phyloP scores from a whole-genome alignment of 2,329 filamentous ascomycete genomes.

The Monilinia fructigena region DNA sequence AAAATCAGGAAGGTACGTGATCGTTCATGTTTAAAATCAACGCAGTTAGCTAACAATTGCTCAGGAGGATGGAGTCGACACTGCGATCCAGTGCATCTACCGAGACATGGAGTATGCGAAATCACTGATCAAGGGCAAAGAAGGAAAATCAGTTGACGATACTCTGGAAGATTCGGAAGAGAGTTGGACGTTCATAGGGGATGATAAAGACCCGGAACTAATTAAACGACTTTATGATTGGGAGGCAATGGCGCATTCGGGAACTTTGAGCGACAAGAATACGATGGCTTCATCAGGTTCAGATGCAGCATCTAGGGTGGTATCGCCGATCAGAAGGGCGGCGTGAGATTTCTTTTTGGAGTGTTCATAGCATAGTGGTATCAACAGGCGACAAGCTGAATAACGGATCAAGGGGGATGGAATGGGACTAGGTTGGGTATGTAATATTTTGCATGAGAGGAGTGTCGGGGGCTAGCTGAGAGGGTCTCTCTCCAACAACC shows the following conservation, averaged over 20 bases:
- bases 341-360: constrained; percentile 6
- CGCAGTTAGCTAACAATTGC: constrained; percentile 37
- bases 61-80: constrained; percentile 86
- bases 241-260: constrained; percentile 37
- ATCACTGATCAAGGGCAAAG: constrained; percentile 70
- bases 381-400: background rate
- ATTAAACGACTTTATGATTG: constrained; percentile 38
- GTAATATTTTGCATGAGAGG: background rate
- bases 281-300: constrained; percentile 25
- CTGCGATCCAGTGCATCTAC: constrained; percentile 88
- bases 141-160: constrained; percentile 53
- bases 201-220: constrained; percentile 40
- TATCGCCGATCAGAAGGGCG: constrained; percentile 17
- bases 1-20: constrained; percentile 76
- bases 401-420: background rate
- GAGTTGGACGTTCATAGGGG: constrained; percentile 86
- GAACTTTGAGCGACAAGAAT: constrained; percentile 23
- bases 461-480: background rate
- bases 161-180: constrained; percentile 66
- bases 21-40: background rate
- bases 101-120: constrained; percentile 92
- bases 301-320: constrained; percentile 20
- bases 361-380: background rate
- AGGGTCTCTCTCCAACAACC: background rate
- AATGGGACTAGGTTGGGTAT: background rate